phyloP scores from a whole-genome alignment of 371 early-diverging fungal genomes.

The Rhizopus arrhizus region DNA sequence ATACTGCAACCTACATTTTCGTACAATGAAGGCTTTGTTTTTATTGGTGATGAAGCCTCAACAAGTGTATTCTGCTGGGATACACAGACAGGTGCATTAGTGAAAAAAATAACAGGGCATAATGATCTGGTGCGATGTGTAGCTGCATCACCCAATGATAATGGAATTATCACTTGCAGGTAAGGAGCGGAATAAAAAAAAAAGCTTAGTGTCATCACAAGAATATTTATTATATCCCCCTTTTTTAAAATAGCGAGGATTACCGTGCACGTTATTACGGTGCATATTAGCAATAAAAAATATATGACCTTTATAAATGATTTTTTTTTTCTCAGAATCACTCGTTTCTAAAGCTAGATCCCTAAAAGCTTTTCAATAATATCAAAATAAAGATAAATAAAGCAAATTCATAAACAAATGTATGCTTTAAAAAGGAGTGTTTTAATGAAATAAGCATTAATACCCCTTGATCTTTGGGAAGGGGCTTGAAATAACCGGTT shows the following conservation, averaged over 20 bases:
- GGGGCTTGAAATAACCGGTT: no score
- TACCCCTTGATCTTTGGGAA: no score
- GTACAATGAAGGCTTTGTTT: constrained; percentile 77
- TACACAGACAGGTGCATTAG: constrained; percentile 58
- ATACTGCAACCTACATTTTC: constrained; percentile 63
- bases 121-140: constrained; percentile 51
- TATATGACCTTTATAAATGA: no score
- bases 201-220: neutral
- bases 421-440: no score
- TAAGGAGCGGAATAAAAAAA: constrained; percentile 11
- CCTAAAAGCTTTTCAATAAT: no score
- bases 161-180: constrained; percentile 56
- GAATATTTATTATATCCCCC: neutral
- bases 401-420: no score
- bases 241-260: constrained; percentile 40
- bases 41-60: constrained; percentile 74
- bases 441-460: no score
- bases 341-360: no score
- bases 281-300: constrained; percentile 4
- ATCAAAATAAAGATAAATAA: neutral
- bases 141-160: constrained; percentile 49
- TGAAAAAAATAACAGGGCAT: constrained; percentile 53
- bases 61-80: constrained; percentile 70
- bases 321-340: no score
- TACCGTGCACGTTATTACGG: constrained; percentile 54